A percentile compares a stretch with the other conserved stretches of the same genome.
phyloP scores from a whole-genome alignment of 2,329 filamentous ascomycete genomes.

The Stagonosporopsis cucurbitacearum region DNA sequence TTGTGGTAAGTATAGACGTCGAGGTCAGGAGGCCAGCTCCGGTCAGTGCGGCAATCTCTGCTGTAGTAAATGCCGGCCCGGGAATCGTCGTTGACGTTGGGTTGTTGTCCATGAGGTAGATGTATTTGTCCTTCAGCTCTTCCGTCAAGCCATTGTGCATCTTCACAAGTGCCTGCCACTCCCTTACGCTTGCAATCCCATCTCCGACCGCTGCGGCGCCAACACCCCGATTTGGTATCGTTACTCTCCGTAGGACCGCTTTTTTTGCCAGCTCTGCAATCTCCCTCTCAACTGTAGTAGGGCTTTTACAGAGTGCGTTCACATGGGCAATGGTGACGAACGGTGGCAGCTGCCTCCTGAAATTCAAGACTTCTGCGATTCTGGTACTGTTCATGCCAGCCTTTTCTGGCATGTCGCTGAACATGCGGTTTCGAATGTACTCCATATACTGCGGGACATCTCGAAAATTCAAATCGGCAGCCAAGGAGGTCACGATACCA shows the following conservation, averaged over 20 bases:
- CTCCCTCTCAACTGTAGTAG: slow-evolving; percentile 71
- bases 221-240: slow-evolving; percentile 66
- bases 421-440: slow-evolving; percentile 68
- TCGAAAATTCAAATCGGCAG: slow-evolving; percentile 62
- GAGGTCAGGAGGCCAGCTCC: slow-evolving; percentile 70
- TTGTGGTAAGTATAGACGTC: slow-evolving; percentile 46
- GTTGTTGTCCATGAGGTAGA: slow-evolving; percentile 59
- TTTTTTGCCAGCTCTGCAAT: slow-evolving; percentile 65
- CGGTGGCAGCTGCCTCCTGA: slow-evolving; percentile 65
- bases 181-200: slow-evolving; percentile 63
- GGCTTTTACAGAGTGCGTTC: slow-evolving; percentile 66
- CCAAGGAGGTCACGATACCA: slow-evolving; percentile 63
- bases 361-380: slow-evolving; percentile 69
- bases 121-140: slow-evolving; percentile 55
- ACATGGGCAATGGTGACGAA: slow-evolving; percentile 72
- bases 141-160: slow-evolving; percentile 31
- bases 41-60: slow-evolving; percentile 65
- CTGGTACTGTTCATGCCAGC: slow-evolving; percentile 69
- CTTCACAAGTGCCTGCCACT: slow-evolving; percentile 54
- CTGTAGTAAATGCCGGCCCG: slow-evolving; percentile 50
- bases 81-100: slow-evolving; percentile 56
- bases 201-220: slow-evolving; percentile 68
- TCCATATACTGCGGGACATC: slow-evolving; percentile 70
- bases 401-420: slow-evolving; percentile 65
- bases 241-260: slow-evolving; percentile 66